These are phyloP conservation scores for Lithospermum erythrorhizon DNA, from an alignment of 257 asterid species.

Conservation along the genomic window DNA sequence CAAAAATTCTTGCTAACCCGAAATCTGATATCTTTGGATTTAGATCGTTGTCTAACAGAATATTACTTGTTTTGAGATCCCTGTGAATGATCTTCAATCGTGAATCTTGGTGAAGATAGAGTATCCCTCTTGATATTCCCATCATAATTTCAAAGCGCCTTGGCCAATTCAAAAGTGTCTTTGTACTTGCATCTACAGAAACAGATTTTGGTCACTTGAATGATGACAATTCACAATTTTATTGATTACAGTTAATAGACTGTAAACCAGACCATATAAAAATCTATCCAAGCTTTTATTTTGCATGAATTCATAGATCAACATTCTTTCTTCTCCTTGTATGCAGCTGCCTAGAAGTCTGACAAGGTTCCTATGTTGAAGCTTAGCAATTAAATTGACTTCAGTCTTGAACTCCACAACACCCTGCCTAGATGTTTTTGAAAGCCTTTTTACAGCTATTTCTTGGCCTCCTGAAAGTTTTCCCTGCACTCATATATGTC, in stretches of 20 bases:
- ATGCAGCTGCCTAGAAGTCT: slow-evolving; percentile 33
- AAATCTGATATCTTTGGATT: slow-evolving; percentile 20
- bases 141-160: slow-evolving; percentile 8
- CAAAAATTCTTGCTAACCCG: slow-evolving; percentile 18
- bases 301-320: slow-evolving; percentile 5
- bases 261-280: neutral
- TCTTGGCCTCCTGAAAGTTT: slow-evolving; percentile 13
- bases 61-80: slow-evolving; percentile 17
- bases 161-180: slow-evolving; percentile 9
- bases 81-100: slow-evolving; percentile 15
- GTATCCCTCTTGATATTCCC: slow-evolving; percentile 14
- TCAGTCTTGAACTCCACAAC: slow-evolving; percentile 28
- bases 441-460: slow-evolving; percentile 31
- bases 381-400: slow-evolving; percentile 25
- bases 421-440: slow-evolving; percentile 25
- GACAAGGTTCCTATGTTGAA: slow-evolving; percentile 34
- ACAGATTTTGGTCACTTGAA: neutral
- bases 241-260: neutral
- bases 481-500: slow-evolving; percentile 8
- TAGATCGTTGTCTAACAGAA: slow-evolving; percentile 14
- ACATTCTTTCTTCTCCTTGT: slow-evolving; percentile 20
- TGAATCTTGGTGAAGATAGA: slow-evolving; percentile 17
- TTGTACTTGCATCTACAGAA: slow-evolving; percentile 1
- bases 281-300: slow-evolving; percentile 25
- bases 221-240: neutral